phyloP scores from a whole-genome alignment of 1,284 basidiomycete species.

The Schizopora paradoxa region DNA sequence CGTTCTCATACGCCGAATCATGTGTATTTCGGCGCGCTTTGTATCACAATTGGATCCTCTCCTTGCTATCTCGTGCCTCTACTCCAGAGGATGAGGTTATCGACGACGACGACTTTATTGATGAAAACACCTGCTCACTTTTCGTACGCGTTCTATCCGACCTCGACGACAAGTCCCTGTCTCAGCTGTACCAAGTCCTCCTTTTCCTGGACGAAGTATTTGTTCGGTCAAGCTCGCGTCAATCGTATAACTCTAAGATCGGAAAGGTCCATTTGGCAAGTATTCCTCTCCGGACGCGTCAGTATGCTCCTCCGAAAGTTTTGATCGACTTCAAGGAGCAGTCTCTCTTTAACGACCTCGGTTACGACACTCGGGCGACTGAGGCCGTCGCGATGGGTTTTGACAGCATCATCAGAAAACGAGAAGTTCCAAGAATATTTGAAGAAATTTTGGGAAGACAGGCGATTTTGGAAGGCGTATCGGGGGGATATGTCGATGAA shows the following conservation, averaged over 20 bases:
- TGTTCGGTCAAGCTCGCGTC: too few relatives aligned
- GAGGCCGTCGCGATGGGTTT: too few relatives aligned
- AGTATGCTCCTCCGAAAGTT: too few relatives aligned
- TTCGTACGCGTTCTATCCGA: background rate
- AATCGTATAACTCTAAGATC: too few relatives aligned
- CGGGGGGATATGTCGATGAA: too few relatives aligned
- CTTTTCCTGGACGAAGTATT: constrained; percentile 8
- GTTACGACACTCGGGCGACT: too few relatives aligned
- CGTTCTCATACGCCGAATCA: constrained; percentile 9
- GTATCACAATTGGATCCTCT: constrained; percentile 9
- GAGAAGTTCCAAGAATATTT: background rate
- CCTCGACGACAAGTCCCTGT: constrained; percentile 2
- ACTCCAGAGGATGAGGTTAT: background rate
- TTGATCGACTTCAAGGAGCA: too few relatives aligned
- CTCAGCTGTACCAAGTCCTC: constrained; percentile 1
- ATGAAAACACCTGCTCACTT: background rate
- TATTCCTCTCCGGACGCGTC: too few relatives aligned
- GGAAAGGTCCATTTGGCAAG: too few relatives aligned
- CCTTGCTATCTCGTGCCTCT: background rate
- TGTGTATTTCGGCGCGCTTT: constrained; percentile 10
- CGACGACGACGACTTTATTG: background rate
- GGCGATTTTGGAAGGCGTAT: constrained; percentile 2
- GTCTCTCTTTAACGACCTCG: too few relatives aligned
- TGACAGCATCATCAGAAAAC: too few relatives aligned
- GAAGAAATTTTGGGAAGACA: constrained; percentile 1